phyloP scores from a whole-genome alignment of 1,284 basidiomycete species.

The Violaceomyces palustris region DNA sequence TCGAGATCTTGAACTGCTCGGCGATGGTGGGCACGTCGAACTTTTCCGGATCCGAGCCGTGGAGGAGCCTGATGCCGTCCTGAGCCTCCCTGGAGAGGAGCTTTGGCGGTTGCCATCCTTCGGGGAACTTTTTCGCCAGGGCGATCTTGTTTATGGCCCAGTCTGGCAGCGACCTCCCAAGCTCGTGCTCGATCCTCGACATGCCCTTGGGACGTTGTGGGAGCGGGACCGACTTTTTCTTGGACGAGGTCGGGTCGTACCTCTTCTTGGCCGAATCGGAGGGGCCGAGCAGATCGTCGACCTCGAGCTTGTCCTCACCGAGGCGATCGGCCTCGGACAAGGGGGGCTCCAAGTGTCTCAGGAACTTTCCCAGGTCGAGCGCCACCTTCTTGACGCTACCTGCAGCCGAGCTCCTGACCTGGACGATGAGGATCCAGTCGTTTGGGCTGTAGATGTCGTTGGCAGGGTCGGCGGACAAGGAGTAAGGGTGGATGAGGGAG shows the following conservation, averaged over 20 bases:
- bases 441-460: conserved; percentile 16
- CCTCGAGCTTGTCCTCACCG: not conserved
- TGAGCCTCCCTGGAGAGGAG: conserved; percentile 48
- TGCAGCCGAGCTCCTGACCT: conserved; percentile 35
- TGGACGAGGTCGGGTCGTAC: conserved; percentile 1
- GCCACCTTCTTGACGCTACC: conserved; percentile 39
- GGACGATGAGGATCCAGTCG: conserved; percentile 48
- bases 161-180: conserved; percentile 28
- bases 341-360: conserved; percentile 12
- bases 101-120: conserved; percentile 47
- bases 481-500: conserved; percentile 34
- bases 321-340: too few species aligned
- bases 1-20: conserved; percentile 37
- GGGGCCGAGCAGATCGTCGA: conserved; percentile 39
- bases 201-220: conserved; percentile 34
- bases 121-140: conserved; percentile 35
- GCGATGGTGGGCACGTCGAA: conserved; percentile 30
- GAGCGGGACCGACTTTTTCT: not conserved
- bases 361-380: conserved; percentile 29
- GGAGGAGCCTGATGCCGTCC: conserved; percentile 42
- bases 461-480: conserved; percentile 22
- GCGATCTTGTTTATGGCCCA: conserved; percentile 43
- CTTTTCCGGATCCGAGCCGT: conserved; percentile 41
- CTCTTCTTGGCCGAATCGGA: not conserved
- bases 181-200: conserved; percentile 41